Conservation (phyloP, 1,139 yeast genomes). For the Scheffersomyces quercinus region DNA sequence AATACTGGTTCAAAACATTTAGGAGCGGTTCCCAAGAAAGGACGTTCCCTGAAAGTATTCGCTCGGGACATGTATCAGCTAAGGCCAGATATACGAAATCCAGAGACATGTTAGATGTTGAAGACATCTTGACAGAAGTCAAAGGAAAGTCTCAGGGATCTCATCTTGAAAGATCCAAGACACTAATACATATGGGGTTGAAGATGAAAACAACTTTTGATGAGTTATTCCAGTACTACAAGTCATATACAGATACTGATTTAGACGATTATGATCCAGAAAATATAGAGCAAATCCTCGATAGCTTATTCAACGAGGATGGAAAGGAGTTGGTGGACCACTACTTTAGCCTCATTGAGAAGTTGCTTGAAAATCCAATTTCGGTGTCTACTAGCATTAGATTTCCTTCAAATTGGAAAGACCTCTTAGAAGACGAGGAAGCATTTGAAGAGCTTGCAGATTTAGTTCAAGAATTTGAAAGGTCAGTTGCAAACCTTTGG, state of each 20-base stretch:
- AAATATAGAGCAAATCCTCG: background rate
- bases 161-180: background rate
- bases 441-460: background rate
- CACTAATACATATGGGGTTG: background rate
- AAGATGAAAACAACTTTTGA: background rate
- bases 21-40: background rate
- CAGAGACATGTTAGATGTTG: background rate
- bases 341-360: background rate
- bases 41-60: background rate
- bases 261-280: background rate
- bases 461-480: slow-evolving; percentile 11
- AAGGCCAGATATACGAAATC: background rate
- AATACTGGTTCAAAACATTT: slow-evolving; percentile 8
- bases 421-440: background rate
- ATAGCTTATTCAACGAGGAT: background rate
- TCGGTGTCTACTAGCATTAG: background rate
- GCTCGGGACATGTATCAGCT: background rate
- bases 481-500: slow-evolving; percentile 18
- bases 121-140: background rate
- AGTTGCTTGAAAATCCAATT: background rate
- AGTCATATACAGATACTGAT: background rate
- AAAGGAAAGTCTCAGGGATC: background rate
- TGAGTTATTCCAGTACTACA: background rate
- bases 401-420: background rate
- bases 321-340: background rate